phyloP scores from a whole-genome alignment of 352 stramenopile genomes.

The Phytophthora citricola region DNA sequence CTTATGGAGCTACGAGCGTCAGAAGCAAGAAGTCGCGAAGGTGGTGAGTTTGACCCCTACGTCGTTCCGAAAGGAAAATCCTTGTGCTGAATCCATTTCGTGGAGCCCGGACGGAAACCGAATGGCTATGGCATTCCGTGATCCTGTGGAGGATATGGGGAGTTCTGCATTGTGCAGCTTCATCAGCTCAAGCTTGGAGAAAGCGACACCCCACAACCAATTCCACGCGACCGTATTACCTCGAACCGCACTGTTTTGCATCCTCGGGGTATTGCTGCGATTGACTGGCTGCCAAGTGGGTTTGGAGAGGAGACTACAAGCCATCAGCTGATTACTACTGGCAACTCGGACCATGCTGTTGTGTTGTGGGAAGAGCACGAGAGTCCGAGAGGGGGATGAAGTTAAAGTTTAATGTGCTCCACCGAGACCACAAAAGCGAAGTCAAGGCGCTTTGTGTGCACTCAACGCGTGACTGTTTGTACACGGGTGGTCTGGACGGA shows the following conservation, averaged over 20 bases:
- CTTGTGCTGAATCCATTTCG: conserved; percentile 74
- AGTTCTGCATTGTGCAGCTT: conserved; percentile 82
- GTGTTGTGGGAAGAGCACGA: conserved; percentile 81
- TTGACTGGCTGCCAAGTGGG: conserved; percentile 72
- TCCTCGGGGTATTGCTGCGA: conserved; percentile 63
- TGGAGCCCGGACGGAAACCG: conserved; percentile 82
- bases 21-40: conserved; percentile 67
- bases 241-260: conserved; percentile 71
- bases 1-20: conserved; percentile 77
- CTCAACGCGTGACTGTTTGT: conserved; percentile 69
- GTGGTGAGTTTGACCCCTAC: conserved; percentile 62
- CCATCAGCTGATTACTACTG: conserved; percentile 68
- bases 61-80: conserved; percentile 70
- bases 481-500: conserved; percentile 77
- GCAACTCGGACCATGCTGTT: conserved; percentile 73
- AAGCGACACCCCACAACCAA: conserved; percentile 44
- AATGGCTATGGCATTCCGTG: conserved; percentile 82
- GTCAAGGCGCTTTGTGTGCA: conserved; percentile 81
- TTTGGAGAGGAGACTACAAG: conserved; percentile 55
- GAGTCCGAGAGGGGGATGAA: conserved; percentile 34
- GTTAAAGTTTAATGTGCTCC: conserved; percentile 74
- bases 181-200: conserved; percentile 68
- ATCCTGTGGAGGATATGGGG: conserved; percentile 59
- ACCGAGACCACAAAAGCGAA: conserved; percentile 81
- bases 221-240: conserved; percentile 65